phyloP scores from a whole-genome alignment of 345 rosid species.

The Eucalyptus erythrocorys region DNA sequence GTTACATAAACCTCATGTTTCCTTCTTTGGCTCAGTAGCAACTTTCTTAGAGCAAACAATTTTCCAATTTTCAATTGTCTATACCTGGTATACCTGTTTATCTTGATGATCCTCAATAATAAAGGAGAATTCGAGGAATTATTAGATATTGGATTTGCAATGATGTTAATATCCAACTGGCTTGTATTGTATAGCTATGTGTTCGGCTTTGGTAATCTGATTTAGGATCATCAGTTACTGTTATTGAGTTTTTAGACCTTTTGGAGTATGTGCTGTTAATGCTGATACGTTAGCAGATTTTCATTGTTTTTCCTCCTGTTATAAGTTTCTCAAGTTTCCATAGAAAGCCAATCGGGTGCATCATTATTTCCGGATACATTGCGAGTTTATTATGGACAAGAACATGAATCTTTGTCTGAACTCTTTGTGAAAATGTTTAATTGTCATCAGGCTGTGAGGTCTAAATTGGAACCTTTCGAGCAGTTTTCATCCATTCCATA shows the following conservation, averaged over 20 bases:
- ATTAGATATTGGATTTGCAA: not conserved
- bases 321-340: not conserved
- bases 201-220: not conserved
- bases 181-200: not conserved
- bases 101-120: not conserved
- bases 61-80: not conserved
- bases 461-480: not conserved
- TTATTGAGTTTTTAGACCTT: not conserved
- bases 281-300: not conserved
- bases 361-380: not conserved
- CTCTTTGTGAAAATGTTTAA: not conserved
- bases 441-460: not conserved
- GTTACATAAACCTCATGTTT: not conserved
- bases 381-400: not conserved
- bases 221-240: not conserved
- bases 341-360: not conserved
- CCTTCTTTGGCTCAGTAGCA: not conserved
- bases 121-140: not conserved
- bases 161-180: not conserved
- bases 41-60: not conserved
- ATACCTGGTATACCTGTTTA: not conserved
- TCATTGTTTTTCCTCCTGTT: not conserved
- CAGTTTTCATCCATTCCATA: not conserved
- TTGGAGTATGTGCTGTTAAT: not conserved
- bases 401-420: not conserved